These are phyloP conservation scores for Mucor racemosus DNA, from an alignment of 371 early-diverging fungal genomes.

Conservation along the genomic window DNA sequence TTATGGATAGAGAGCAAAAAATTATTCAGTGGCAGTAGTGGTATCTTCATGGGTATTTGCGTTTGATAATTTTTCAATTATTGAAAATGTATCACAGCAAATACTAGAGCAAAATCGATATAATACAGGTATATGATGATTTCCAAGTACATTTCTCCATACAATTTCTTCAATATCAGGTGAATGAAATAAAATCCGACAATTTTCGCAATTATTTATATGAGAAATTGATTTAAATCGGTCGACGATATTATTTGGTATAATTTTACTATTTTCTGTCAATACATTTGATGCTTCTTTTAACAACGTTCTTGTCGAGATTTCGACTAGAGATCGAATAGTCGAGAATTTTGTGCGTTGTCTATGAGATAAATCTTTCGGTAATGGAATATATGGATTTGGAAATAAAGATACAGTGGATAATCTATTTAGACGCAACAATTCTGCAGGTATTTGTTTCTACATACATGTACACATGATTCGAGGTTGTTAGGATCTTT, in stretches of 20 bases:
- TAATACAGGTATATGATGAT: constrained; percentile 31
- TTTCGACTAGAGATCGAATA: constrained; percentile 31
- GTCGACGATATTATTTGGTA: constrained; percentile 21
- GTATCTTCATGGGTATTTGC: not conserved
- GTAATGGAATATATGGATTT: constrained; percentile 35
- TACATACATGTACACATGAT: constrained; percentile 10
- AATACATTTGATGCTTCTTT: constrained; percentile 7
- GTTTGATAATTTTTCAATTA: not conserved
- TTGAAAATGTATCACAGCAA: constrained; percentile 20
- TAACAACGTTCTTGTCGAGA: constrained; percentile 23
- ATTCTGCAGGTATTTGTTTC: constrained; percentile 42
- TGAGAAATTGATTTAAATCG: constrained; percentile 27
- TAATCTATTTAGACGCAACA: constrained; percentile 33
- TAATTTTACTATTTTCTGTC: constrained; percentile 1
- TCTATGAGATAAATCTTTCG: not conserved
- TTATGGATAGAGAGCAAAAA: not conserved
- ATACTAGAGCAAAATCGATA: constrained; percentile 43
- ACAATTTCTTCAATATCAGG: constrained; percentile 30
- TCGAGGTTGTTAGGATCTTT: not conserved
- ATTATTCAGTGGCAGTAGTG: constrained; percentile 3
- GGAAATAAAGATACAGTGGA: constrained; percentile 37
- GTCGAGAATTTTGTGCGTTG: not conserved
- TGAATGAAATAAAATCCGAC: constrained; percentile 23
- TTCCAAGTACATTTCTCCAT: constrained; percentile 32
- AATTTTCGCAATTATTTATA: constrained; percentile 33